Conservation (phyloP, 2,329 filamentous ascomycete genomes). For the Coleophoma cylindrospora region DNA sequence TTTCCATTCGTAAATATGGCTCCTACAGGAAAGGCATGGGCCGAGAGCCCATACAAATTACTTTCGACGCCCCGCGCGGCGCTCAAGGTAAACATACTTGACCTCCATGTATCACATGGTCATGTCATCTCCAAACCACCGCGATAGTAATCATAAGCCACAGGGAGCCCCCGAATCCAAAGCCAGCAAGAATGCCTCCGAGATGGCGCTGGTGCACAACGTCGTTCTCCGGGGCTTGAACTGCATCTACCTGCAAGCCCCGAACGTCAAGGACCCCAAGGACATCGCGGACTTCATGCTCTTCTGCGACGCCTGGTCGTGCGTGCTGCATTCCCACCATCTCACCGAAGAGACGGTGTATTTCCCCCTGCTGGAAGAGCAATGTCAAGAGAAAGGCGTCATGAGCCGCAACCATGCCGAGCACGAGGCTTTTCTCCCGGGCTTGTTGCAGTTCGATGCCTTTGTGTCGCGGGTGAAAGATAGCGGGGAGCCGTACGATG, state of each 20-base stretch:
- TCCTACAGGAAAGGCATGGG: slow-evolving; percentile 6
- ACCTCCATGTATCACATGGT: no score
- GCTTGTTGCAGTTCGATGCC: slow-evolving; percentile 32
- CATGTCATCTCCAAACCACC: no score
- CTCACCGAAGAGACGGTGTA: slow-evolving; percentile 30
- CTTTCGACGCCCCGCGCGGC: slow-evolving; percentile 5
- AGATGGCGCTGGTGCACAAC: slow-evolving; percentile 31
- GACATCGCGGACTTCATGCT: slow-evolving; percentile 28
- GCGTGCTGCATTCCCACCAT: slow-evolving; percentile 33
- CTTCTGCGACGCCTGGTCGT: slow-evolving; percentile 11
- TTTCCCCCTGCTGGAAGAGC: slow-evolving; percentile 32
- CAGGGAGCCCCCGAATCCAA: neutral
- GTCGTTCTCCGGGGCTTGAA: slow-evolving; percentile 32
- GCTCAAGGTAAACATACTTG: neutral
- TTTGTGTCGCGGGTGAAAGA: slow-evolving; percentile 26
- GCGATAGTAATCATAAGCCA: neutral
- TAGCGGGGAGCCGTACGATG: slow-evolving; percentile 27
- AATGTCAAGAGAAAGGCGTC: slow-evolving; percentile 27
- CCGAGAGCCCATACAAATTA: slow-evolving; percentile 10
- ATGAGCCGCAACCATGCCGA: slow-evolving; percentile 24
- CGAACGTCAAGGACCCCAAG: slow-evolving; percentile 29
- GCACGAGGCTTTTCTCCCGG: neutral
- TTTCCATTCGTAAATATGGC: no score
- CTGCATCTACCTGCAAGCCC: slow-evolving; percentile 29
- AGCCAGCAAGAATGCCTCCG: slow-evolving; percentile 21